Evolutionary conservation across 305 asterid species (phyloP).

Genomic region (Solanum hybrid): DNA sequence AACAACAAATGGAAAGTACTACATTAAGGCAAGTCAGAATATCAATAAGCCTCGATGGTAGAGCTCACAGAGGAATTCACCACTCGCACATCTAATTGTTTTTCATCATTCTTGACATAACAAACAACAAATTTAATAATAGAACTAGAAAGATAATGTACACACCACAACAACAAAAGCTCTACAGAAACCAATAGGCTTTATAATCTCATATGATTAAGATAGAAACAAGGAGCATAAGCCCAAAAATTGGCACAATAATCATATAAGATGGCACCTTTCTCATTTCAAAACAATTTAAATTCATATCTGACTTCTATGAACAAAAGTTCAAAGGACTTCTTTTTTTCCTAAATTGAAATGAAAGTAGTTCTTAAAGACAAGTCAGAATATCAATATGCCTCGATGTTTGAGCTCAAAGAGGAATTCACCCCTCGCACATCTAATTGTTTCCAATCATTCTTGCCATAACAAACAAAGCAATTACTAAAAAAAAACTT

Average conservation of each 20-base stretch:
- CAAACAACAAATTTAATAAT: background rate
- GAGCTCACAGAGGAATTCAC: constrained; percentile 21
- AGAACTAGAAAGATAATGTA: background rate
- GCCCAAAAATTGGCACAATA: background rate
- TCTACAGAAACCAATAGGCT: constrained; percentile 2
- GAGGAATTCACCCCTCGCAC: constrained; percentile 16
- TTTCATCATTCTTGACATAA: constrained; percentile 28
- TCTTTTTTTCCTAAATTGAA: background rate
- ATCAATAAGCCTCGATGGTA: constrained; percentile 23
- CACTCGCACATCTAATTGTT: constrained; percentile 25
- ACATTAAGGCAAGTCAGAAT: constrained; percentile 13
- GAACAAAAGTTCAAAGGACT: background rate
- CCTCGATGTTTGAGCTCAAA: constrained; percentile 16
- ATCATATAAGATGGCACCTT: background rate
- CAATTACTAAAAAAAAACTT: background rate
- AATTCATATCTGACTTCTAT: background rate
- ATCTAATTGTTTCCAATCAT: constrained; percentile 30
- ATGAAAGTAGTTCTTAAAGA: background rate
- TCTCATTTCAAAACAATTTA: background rate
- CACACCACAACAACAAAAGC: constrained; percentile 21
- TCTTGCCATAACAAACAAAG: constrained; percentile 13
- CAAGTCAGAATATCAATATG: constrained; percentile 24
- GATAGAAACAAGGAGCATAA: constrained; percentile 12
- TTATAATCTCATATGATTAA: background rate
- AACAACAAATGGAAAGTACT: background rate